Conservation (phyloP, 1,139 yeast species). For the Debaryomyces robertsiae region DNA sequence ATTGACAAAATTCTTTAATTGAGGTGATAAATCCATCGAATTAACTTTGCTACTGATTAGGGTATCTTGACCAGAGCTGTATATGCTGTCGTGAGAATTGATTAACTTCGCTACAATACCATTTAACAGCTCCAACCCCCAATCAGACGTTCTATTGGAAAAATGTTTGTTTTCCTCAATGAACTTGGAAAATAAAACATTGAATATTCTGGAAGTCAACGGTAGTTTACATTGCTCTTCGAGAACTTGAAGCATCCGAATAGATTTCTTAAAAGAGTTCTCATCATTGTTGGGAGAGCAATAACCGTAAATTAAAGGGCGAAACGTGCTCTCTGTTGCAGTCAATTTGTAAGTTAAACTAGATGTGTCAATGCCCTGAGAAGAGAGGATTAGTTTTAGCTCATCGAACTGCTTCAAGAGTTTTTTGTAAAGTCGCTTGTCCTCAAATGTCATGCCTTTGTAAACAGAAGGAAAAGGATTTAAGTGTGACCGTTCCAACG, state of each 20-base stretch:
- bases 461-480: constrained; percentile 17
- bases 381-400: constrained; percentile 30
- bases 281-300: constrained; percentile 10
- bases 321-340: constrained; percentile 33
- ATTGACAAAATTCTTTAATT: constrained; percentile 19
- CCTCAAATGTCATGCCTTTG: constrained; percentile 24
- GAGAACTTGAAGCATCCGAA: constrained; percentile 21
- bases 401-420: constrained; percentile 23
- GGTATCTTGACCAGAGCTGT: constrained; percentile 24
- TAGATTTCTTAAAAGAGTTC: constrained; percentile 16
- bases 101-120: constrained; percentile 21
- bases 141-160: constrained; percentile 1
- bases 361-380: constrained; percentile 6
- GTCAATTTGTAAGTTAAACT: constrained; percentile 15
- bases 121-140: constrained; percentile 16
- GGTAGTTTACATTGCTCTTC: constrained; percentile 24
- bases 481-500: not conserved
- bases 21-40: constrained; percentile 16
- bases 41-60: constrained; percentile 11
- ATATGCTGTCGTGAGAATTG: constrained; percentile 22
- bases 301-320: constrained; percentile 23
- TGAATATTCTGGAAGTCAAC: constrained; percentile 30
- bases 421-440: constrained; percentile 19
- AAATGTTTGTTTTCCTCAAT: not conserved
- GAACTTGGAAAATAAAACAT: constrained; percentile 17